Conservation (phyloP, 768 basidiomycete genomes). For the Boletellus emodensis region DNA sequence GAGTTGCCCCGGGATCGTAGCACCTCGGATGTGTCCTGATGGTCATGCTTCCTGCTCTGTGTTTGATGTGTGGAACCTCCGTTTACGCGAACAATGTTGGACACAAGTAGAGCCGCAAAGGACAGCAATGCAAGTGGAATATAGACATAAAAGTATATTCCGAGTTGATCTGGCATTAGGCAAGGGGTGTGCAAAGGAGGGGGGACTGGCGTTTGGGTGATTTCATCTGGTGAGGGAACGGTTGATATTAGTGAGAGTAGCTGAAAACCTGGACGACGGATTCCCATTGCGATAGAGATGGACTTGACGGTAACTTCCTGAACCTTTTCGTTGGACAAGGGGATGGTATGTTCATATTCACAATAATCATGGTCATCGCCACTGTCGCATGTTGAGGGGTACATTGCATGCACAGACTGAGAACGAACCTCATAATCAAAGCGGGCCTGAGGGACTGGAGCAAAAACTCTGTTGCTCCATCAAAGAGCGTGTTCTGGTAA, state of each 20-base stretch:
- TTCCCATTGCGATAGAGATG: constrained; percentile 85
- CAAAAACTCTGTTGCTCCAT: constrained; percentile 61
- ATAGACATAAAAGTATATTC: constrained; percentile 73
- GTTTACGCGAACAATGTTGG: constrained; percentile 20
- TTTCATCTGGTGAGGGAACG: constrained; percentile 21
- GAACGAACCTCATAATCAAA: constrained; percentile 67
- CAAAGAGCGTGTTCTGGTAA: constrained; percentile 81
- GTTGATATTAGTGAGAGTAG: constrained; percentile 68
- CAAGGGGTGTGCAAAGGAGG: constrained; percentile 60
- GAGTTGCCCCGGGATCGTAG: constrained; percentile 1
- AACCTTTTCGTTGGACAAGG: constrained; percentile 27
- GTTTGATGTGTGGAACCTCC: constrained; percentile 4
- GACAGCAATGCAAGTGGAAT: constrained; percentile 64
- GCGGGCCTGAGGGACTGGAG: constrained; percentile 61
- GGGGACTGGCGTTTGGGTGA: constrained; percentile 30
- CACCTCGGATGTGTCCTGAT: constrained; percentile 5
- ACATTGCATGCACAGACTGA: not conserved
- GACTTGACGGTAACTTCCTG: constrained; percentile 87
- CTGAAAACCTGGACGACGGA: constrained; percentile 83
- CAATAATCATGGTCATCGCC: constrained; percentile 98
- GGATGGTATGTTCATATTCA: constrained; percentile 56
- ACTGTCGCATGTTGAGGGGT: constrained; percentile 35
- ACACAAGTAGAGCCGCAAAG: constrained; percentile 41
- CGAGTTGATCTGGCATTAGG: constrained; percentile 78
- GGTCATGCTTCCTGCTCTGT: constrained; percentile 7